phyloP scores from a whole-genome alignment of 192 early-diverging fungal species.

The Thamnidium elegans region DNA sequence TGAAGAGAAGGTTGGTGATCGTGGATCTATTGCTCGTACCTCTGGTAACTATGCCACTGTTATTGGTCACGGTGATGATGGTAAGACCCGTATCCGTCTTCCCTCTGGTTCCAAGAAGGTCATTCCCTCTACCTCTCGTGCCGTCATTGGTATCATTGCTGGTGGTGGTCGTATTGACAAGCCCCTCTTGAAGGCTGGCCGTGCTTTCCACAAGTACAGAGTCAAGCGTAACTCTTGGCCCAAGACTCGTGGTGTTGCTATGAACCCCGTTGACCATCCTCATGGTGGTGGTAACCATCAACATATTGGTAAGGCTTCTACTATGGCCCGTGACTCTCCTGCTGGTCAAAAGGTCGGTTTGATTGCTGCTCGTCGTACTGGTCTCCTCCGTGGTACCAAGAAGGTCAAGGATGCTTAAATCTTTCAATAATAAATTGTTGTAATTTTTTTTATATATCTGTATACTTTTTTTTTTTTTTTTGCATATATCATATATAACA shows the following conservation, averaged over 20 bases:
- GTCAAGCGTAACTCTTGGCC: conserved; percentile 99
- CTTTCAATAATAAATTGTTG: too few species aligned
- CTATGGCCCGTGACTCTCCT: conserved; percentile 85
- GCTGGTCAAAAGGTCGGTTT: conserved; percentile 95
- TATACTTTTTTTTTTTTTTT: too few species aligned
- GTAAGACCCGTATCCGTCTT: conserved; percentile 96
- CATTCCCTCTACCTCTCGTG: conserved; percentile 87
- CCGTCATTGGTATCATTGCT: conserved; percentile 95
- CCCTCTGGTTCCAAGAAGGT: conserved; percentile 99
- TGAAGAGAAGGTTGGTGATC: conserved; percentile 95
- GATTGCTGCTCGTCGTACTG: conserved; percentile 69
- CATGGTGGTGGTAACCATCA: conserved; percentile 99
- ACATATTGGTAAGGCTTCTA: conserved; percentile 99
- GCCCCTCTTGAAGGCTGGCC: conserved; percentile 99
- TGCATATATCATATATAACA: too few species aligned
- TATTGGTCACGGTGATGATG: conserved; percentile 98
- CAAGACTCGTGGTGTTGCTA: conserved; percentile 99
- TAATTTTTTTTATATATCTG: too few species aligned
- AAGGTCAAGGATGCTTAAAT: conserved; percentile 68
- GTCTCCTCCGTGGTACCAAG: conserved; percentile 99
- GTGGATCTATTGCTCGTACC: conserved; percentile 90
- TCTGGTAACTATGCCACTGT: conserved; percentile 99
- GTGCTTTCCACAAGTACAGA: conserved; percentile 98
- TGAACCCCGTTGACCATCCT: conserved; percentile 95
- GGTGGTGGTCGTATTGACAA: conserved; percentile 99